A percentile compares a stretch with the other conserved stretches of the same genome.
Evolutionary conservation across 1,284 basidiomycete genomes (phyloP).

Genomic region (Mrakiaceae sp.): DNA sequence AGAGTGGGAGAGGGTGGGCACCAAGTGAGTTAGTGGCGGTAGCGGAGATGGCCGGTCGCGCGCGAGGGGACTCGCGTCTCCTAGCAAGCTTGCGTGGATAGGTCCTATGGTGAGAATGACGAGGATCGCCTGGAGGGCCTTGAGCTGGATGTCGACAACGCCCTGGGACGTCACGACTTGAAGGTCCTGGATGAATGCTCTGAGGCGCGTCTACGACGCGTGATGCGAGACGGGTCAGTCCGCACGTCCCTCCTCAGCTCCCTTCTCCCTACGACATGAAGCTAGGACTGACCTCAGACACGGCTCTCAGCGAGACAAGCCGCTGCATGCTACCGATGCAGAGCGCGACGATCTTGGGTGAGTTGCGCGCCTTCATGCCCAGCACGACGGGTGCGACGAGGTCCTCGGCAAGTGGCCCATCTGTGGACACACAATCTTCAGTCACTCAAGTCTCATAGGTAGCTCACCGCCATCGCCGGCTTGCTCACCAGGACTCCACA

Average conservation of each 20-base stretch:
- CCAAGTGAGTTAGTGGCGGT: too few relatives aligned
- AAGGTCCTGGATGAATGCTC: constrained; percentile 68
- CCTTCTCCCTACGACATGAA: neutral
- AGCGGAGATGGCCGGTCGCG: too few relatives aligned
- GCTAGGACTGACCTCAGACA: constrained; percentile 43
- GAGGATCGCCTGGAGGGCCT: constrained; percentile 78
- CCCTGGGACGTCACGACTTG: constrained; percentile 70
- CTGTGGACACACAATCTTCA: constrained; percentile 32
- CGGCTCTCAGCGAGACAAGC: constrained; percentile 72
- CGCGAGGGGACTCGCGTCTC: constrained; percentile 47
- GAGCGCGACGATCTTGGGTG: constrained; percentile 80
- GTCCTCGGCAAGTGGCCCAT: constrained; percentile 65
- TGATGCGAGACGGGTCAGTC: neutral
- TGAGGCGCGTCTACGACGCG: constrained; percentile 50
- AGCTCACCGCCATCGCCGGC: too few relatives aligned
- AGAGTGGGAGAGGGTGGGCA: too few relatives aligned
- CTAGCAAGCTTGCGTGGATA: constrained; percentile 66
- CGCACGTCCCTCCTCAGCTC: neutral
- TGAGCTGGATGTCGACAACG: constrained; percentile 77
- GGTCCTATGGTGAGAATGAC: constrained; percentile 73
- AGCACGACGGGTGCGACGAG: constrained; percentile 83
- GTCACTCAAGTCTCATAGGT: too few relatives aligned
- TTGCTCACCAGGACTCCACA: too few relatives aligned
- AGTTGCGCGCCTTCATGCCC: constrained; percentile 81
- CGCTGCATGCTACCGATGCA: constrained; percentile 84